Evolutionary conservation across 371 early-diverging fungal species (phyloP), one percentile per base, ranked within the genome.

Genomic region (Entomophthora muscae): DNA sequence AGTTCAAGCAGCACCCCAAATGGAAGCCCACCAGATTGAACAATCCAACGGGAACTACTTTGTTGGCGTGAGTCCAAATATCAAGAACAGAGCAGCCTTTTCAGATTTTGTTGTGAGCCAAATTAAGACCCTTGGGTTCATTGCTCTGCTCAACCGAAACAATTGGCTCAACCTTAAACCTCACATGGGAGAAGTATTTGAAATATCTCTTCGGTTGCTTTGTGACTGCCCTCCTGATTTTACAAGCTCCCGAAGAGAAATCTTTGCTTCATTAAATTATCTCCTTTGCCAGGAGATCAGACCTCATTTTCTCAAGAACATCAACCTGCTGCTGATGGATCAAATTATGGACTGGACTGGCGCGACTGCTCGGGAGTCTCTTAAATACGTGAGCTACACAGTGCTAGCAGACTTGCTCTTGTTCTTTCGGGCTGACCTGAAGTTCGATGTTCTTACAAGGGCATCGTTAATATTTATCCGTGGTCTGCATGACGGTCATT

Each of bases 81-180:
- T 94, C 55, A 78, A 76, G 28, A 85, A 91, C 67, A 69, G 81
- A 42, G 72, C 72, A 27, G 80, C 84, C 5, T 91, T 88, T 64
- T 78, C 79, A 22, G 95, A 94, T 56, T 86, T 91, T 68, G 89
- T 90, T 62, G 82, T 85, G 5, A 80, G 89, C 21, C 95, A 94
- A 78, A 89, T 90, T 42, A 92, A 95, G 83, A 97, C 95, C 10
- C 84, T 95, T 73, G 93, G 95, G 1, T 97, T 97, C 71, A 71
- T 98, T 62, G 95, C 98, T 0, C 95, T 93, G 69, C 90, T 97
- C 61, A 72, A 93, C 60, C 81, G 91, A 52, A 83, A 84, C 31
- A 91, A 91, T 59, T 80, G 83, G 13, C 67, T 72, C 22, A 68
- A 81, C 12, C 70, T 93, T 56, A 74, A 81, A 53, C 85, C 87